phyloP scores from a whole-genome alignment of 225 moss, liverwort and hornwort species.

The Pleurozium schreberi region DNA sequence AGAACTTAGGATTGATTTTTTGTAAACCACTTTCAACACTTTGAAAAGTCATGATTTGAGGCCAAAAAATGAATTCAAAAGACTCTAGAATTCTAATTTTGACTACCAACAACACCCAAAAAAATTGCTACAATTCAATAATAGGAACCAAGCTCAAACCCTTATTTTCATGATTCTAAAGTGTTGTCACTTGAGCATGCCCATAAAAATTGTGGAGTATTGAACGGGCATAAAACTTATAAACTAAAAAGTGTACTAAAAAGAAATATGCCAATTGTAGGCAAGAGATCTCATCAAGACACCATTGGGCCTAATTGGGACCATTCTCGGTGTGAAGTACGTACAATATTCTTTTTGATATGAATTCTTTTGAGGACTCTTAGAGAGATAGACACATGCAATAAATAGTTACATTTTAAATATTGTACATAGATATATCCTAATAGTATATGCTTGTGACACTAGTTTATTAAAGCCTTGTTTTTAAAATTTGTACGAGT shows the following conservation, averaged over 20 bases:
- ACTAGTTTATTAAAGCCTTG: background rate
- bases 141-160: too few species aligned
- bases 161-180: background rate
- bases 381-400: background rate
- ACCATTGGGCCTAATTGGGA: background rate
- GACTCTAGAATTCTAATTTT: too few species aligned
- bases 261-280: background rate
- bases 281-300: conserved; percentile 17
- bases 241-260: background rate
- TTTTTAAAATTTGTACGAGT: background rate
- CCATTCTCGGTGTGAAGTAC: conserved; percentile 15
- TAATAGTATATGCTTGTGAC: rapidly evolving
- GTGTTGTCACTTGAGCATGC: background rate
- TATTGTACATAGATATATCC: rapidly evolving
- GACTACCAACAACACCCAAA: background rate
- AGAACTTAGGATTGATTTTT: background rate
- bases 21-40: rapidly evolving
- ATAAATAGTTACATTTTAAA: background rate
- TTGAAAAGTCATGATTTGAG: background rate
- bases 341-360: background rate
- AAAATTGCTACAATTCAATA: background rate
- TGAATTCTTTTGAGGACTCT: background rate
- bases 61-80: background rate
- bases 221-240: background rate
- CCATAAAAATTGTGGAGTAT: rapidly evolving